Evolutionary conservation across 2,329 filamentous ascomycete species (phyloP).

Genomic region (Aspergillus alliaceus): DNA sequence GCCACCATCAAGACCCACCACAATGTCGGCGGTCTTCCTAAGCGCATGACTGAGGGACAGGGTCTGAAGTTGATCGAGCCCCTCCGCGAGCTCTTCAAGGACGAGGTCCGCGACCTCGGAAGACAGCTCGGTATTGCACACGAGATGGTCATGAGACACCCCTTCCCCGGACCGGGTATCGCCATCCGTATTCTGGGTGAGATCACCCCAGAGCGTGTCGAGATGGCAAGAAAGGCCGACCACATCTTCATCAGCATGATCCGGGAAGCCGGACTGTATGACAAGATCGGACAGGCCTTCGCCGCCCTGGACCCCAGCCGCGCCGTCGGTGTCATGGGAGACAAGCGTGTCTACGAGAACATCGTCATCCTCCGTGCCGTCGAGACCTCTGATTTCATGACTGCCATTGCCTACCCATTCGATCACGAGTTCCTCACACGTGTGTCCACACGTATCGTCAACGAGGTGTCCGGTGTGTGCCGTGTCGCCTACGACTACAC

Average conservation of each 20-base stretch:
- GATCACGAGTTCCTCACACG: constrained; percentile 63
- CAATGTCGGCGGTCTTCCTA: constrained; percentile 29
- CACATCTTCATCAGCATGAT: constrained; percentile 50
- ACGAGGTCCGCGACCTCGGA: constrained; percentile 72
- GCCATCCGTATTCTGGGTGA: constrained; percentile 82
- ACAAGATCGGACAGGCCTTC: constrained; percentile 67
- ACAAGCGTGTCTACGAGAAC: constrained; percentile 53
- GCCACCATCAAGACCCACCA: constrained; percentile 74
- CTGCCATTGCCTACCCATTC: constrained; percentile 68
- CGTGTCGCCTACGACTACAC: constrained; percentile 21
- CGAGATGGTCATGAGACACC: constrained; percentile 76
- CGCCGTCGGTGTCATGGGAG: constrained; percentile 59
- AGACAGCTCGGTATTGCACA: constrained; percentile 69
- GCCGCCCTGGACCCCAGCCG: constrained; percentile 66
- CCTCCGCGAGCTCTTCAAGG: constrained; percentile 78
- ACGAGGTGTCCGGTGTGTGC: constrained; percentile 64
- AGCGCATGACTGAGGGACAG: constrained; percentile 53
- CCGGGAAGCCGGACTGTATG: constrained; percentile 45
- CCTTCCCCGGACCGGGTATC: constrained; percentile 66
- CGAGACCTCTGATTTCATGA: constrained; percentile 71
- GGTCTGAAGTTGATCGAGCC: constrained; percentile 65
- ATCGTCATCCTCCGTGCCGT: constrained; percentile 63
- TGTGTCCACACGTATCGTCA: constrained; percentile 69
- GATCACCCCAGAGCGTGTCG: constrained; percentile 75
- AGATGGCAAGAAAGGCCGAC: constrained; percentile 61